Base-by-base conservation (phyloP, 2,329 filamentous ascomycete genomes). In the Fusarium burgessii region DNA sequence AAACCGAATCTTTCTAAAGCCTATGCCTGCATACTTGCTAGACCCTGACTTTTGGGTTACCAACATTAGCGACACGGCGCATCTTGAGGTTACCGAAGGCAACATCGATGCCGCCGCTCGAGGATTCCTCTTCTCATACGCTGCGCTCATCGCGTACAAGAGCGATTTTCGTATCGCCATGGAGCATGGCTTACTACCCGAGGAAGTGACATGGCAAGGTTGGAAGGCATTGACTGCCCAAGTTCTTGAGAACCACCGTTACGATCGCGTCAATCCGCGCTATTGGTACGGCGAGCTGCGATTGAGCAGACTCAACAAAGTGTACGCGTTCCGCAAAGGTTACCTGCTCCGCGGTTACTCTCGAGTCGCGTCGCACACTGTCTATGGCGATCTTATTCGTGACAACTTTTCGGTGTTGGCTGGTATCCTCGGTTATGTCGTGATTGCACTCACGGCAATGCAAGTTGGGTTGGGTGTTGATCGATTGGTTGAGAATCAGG, bases 221-320 rank as follows among this genome's bases (percentile, higher is more conserved):
- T 86, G 84, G 84, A 80, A 78, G 23, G 29, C 32, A 9, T 43
- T 76, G 5, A 42, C 71, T 3, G 61, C 73, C 12, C 54, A 75
- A 33, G 68, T 85, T 14, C 57, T 72, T 7, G 67, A 71, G 18
- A 66, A 74, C 36, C 71, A 76, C 51, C 79, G 83, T 35, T 71
- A 78, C 7, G 54, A 56, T n/a, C 47, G 72, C 4, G 71, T 83
- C 36, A 74, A 84, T 60, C 62, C 45, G 40, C 82, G 82, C 3
- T 86, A 82, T 65, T 55, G 73, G 47, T 82, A 81, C 57, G 83
- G 81, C 20, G 83, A 86, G 75, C 79, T 86, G 15, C 79, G 82
- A 7, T 67, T 83, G 18, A 75, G 77, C 57, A 78, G 81, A 0
- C 76, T 82, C 49, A 80, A 87, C 75, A 71, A 71, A n/a, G 29